phyloP scores from a whole-genome alignment of 345 rosid species.

The Lenwebbia sp. region DNA sequence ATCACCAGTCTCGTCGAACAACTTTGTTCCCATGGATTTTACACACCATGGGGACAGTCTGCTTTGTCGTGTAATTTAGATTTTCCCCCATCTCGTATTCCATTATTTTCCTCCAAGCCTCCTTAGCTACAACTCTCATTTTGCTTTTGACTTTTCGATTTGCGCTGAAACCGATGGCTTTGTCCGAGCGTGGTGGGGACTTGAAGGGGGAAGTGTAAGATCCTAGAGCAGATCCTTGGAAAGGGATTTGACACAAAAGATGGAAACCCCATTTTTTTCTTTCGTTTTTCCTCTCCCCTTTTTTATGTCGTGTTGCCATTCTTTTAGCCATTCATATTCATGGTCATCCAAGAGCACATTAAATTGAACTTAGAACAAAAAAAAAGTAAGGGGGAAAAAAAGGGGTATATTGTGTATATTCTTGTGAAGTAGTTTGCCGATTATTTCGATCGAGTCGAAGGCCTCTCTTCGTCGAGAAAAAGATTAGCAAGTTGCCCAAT shows the following conservation, averaged over 20 bases:
- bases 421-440: neutral
- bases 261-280: neutral
- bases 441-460: neutral
- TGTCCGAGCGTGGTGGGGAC: conserved; percentile 39
- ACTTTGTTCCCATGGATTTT: neutral
- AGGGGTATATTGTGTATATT: neutral
- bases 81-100: neutral
- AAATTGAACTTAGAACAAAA: neutral
- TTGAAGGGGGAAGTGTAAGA: conserved; percentile 35
- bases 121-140: neutral
- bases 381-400: neutral
- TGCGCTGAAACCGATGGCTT: conserved; percentile 14
- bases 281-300: neutral
- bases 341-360: neutral
- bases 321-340: neutral
- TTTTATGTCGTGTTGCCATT: neutral
- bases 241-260: conserved; percentile 37
- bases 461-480: neutral
- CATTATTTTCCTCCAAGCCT: neutral
- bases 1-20: neutral
- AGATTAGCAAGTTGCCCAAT: neutral
- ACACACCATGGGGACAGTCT: neutral
- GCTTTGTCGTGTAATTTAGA: neutral
- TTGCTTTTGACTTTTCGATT: conserved; percentile 3
- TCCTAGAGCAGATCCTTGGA: conserved; percentile 48